A percentile compares a stretch with the other conserved stretches of the same genome.
Conservation (phyloP, 768 basidiomycete genomes). For the Boletus huronensis region DNA sequence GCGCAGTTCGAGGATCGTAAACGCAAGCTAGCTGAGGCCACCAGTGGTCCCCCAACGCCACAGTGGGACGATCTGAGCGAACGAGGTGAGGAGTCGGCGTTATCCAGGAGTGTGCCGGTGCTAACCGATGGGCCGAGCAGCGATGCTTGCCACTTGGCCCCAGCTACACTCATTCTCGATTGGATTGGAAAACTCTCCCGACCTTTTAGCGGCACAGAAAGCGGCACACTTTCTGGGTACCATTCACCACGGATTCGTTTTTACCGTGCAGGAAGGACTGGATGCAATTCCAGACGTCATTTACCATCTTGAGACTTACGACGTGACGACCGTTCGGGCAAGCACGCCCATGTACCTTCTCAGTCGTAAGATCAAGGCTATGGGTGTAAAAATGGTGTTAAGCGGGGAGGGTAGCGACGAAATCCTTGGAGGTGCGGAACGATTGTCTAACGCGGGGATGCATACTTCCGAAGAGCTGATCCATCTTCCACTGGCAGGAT, state of each 20-base stretch:
- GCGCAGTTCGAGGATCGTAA: slow-evolving; percentile 73
- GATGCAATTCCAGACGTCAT: slow-evolving; percentile 98
- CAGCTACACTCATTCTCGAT: slow-evolving; percentile 97
- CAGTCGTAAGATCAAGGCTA: slow-evolving; percentile 97
- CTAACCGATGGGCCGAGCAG: slow-evolving; percentile 34
- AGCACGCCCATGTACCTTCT: slow-evolving; percentile 99
- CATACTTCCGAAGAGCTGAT: slow-evolving; percentile 5
- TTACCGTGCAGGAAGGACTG: slow-evolving; percentile 96
- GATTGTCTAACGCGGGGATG: neutral
- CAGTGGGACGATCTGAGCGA: slow-evolving; percentile 44
- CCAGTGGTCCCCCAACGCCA: slow-evolving; percentile 59
- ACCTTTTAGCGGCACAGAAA: slow-evolving; percentile 89
- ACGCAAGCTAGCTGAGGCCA: slow-evolving; percentile 49
- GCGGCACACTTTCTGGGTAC: slow-evolving; percentile 93
- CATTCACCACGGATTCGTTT: slow-evolving; percentile 95
- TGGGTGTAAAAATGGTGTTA: slow-evolving; percentile 99
- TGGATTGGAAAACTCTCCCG: slow-evolving; percentile 91
- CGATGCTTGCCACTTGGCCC: slow-evolving; percentile 84
- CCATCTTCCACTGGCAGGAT: slow-evolving; percentile 50
- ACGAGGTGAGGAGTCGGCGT: slow-evolving; percentile 43
- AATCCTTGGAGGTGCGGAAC: slow-evolving; percentile 79
- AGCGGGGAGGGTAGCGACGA: slow-evolving; percentile 98
- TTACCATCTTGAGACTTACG: slow-evolving; percentile 97
- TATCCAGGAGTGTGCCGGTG: neutral
- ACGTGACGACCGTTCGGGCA: slow-evolving; percentile 97